These are phyloP conservation scores for Arthromyces matolae DNA, from an alignment of 768 basidiomycete genomes.

Conservation along the genomic window DNA sequence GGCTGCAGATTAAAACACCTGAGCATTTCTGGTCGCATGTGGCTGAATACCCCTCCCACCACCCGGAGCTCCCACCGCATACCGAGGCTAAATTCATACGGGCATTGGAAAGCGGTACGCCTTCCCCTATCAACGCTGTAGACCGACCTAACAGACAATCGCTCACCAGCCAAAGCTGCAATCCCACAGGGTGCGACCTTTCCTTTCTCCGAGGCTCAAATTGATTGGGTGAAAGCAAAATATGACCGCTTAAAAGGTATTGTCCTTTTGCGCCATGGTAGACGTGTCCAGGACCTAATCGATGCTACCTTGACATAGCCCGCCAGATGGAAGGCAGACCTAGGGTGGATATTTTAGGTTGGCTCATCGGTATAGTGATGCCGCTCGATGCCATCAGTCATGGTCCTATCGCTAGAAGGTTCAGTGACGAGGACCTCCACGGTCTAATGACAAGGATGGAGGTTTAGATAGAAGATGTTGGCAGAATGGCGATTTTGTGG, in stretches of 20 bases:
- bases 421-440: constrained; percentile 27
- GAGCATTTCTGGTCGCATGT: constrained; percentile 41
- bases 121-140: background rate
- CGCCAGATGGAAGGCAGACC: constrained; percentile 27
- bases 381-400: constrained; percentile 37
- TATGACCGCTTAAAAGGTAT: constrained; percentile 36
- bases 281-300: constrained; percentile 5
- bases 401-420: constrained; percentile 21
- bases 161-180: constrained; percentile 25
- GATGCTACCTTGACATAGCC: constrained; percentile 17
- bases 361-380: constrained; percentile 43
- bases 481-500: background rate
- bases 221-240: constrained; percentile 35
- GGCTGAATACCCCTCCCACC: constrained; percentile 42
- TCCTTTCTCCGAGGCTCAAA: constrained; percentile 33
- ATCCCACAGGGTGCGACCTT: constrained; percentile 29
- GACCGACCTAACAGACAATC: constrained; percentile 6
- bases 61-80: constrained; percentile 19
- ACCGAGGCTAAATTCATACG: background rate
- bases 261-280: constrained; percentile 3
- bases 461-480: constrained; percentile 15
- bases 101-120: constrained; percentile 4
- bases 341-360: constrained; percentile 32
- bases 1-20: constrained; percentile 22
- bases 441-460: constrained; percentile 30